Base-by-base conservation (phyloP, 78 protist species). In the Creolimax fragrantissima region DNA sequence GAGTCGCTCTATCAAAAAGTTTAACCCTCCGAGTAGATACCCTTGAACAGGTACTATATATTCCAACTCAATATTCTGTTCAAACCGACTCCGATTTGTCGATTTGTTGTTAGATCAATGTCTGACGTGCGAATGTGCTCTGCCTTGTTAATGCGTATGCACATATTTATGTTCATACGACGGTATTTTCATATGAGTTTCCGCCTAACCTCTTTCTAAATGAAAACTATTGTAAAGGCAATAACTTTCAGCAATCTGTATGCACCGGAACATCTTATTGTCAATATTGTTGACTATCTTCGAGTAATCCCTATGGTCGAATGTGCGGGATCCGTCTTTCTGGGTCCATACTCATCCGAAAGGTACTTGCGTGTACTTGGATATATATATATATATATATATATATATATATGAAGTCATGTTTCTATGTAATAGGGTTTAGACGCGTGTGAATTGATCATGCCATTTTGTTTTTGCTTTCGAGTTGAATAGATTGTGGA, bases 221-320 rank as follows among this genome's bases (percentile, higher is more conserved):
- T n/a, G n/a, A n/a, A n/a, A n/a, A n/a, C n/a, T n/a, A 0, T 67
- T 3, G 95, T 90, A 36, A 95, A 92, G 5, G 97, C 96, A 7
- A 44, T 90, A 32, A 85, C 2, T 5, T 81, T 96, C 43, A 2
- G 93, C 85, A 93, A 96, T 86, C 3, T 5, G 42, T 42, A 91
- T 39, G 97, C 95, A 17, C 95, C 96, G 2, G 97, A 96, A 95
- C 97, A 96, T 92, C 74, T 96, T 11, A 94, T 91, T 83, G 43
- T 96, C 84, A 88, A 94, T 81, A 41, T 45, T 17, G 42, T 92
- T 4, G 44, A 7, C 41, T 66, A 4, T 5, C 35, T 6, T 32
- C 7, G 86, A 5, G 58, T 88, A 36, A 4, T 74, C 11, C 6
- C 39, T 11, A 17, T 2, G 39, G 41, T 93, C 5, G 3, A 58